Percentiles rank a stretch among this genome's conserved stretches.
Evolutionary conservation across 1,284 basidiomycete genomes (phyloP).

Genomic region (Ustilago tritici): DNA sequence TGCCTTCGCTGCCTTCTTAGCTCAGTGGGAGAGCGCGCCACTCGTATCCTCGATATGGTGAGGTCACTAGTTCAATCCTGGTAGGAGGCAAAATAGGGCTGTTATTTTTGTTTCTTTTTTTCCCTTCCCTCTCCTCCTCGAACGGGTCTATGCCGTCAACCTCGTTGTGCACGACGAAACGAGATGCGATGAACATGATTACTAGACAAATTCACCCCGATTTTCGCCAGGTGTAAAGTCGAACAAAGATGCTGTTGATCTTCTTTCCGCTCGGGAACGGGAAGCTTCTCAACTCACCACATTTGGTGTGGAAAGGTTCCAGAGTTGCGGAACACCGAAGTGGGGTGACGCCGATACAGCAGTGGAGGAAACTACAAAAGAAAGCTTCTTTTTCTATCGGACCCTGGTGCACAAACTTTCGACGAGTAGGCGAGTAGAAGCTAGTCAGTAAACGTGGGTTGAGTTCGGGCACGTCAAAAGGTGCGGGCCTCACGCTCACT

Average conservation of each 20-base stretch:
- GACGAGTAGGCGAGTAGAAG: not conserved
- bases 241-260: no score
- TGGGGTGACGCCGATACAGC: not conserved
- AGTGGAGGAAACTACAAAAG: not conserved
- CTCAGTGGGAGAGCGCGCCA: slow-evolving; percentile 57
- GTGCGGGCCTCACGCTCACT: not conserved
- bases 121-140: not conserved
- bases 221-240: no score
- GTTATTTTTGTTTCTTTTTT: slow-evolving; percentile 1
- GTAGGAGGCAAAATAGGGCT: slow-evolving; percentile 25
- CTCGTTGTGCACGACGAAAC: no score
- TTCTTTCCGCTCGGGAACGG: not conserved
- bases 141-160: no score
- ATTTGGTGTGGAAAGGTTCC: not conserved
- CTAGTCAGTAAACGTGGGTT: not conserved
- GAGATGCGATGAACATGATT: no score
- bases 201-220: no score
- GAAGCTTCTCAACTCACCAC: not conserved
- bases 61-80: slow-evolving; percentile 57
- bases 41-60: slow-evolving; percentile 43
- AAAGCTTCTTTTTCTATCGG: slow-evolving; percentile 1
- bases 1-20: slow-evolving; percentile 26
- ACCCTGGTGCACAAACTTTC: not conserved
- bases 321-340: not conserved
- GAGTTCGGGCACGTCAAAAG: not conserved